A percentile compares a stretch with the other conserved stretches of the same genome.
Evolutionary conservation across 2,329 filamentous ascomycete genomes (phyloP).

Genomic region (Colletotrichum scovillei): DNA sequence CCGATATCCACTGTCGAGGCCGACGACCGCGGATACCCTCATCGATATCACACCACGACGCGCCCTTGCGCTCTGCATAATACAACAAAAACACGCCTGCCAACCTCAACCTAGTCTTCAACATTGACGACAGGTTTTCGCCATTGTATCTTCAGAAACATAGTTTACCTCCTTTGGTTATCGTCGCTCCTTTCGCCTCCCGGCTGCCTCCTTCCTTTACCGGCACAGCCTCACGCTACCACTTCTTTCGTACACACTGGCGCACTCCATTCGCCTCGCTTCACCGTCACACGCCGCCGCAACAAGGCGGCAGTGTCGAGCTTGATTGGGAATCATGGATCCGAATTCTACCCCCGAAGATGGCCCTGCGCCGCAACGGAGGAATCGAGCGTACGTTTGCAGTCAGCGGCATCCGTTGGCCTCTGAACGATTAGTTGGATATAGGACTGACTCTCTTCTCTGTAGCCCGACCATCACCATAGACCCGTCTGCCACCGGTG

Average conservation of each 20-base stretch:
- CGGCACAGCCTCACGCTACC: slow-evolving; percentile 26
- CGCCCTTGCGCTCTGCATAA: not conserved
- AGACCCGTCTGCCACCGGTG: slow-evolving; percentile 57
- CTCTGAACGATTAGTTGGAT: not conserved
- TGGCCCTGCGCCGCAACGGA: slow-evolving; percentile 37
- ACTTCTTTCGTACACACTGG: slow-evolving; percentile 12
- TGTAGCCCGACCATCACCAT: slow-evolving; percentile 65
- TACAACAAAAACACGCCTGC: not conserved
- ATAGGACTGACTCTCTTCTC: slow-evolving; percentile 28
- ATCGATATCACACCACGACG: slow-evolving; percentile 19
- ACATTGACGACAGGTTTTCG: not conserved
- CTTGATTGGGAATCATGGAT: slow-evolving; percentile 24
- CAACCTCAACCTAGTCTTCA: not conserved
- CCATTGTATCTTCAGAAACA: not conserved
- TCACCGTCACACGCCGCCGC: slow-evolving; percentile 17
- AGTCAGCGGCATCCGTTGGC: not conserved
- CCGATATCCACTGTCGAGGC: not conserved
- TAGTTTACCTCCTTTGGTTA: not conserved
- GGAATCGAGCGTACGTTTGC: slow-evolving; percentile 52
- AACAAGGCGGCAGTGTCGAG: slow-evolving; percentile 21
- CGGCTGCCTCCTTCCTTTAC: slow-evolving; percentile 21
- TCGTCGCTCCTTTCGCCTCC: slow-evolving; percentile 26
- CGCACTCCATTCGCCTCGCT: slow-evolving; percentile 11
- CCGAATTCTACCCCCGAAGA: slow-evolving; percentile 26
- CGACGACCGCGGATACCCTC: slow-evolving; percentile 5